Evolutionary conservation across 495 filamentous ascomycete genomes (phyloP), one percentile per base, ranked within the genome.

Genomic region (Penicillium malachiteum): DNA sequence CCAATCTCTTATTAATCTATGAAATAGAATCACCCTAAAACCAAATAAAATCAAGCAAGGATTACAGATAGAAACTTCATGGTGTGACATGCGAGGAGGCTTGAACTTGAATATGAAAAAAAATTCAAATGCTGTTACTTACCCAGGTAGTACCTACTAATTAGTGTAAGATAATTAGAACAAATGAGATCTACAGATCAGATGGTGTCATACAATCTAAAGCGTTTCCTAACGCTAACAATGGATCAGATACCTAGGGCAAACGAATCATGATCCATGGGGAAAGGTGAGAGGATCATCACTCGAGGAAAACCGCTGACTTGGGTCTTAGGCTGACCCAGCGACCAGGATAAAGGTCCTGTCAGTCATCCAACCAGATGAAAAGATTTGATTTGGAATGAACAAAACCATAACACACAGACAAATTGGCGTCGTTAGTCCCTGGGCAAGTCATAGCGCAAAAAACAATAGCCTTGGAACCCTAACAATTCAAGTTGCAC

Each of bases 11-110:
- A 35, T 38, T n/a, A 4, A 44, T n/a, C 51, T 48, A 40, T 38
- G 38, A 52, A 55, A 55, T 55, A 58, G 35, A 17, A 18, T 40
- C 41, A 26, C 16, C 48, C 55, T 60, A 62, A 53, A n/a, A 48
- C 18, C 41, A 57, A 69, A 65, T 71, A 72, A 65, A 67, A 66
- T 55, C 59, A 76, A 73, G 71, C 71, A 76, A 76, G 73, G 73
- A 72, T 58, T 4, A 1, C 21, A 26, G 52, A 34, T 44, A 51
- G 57, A 53, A 54, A 58, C 56, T 47, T 47, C 59, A 55, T 56
- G 53, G 34, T 59, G 58, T 59, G 54, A 71, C 59, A 63, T 62
- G 65, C 65, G 65, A 73, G 64, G 70, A 67, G 65, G 57, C 53
- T 17, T 14, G 7, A 7, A 40, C 40, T 21, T 32, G 16, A 17